phyloP scores from a whole-genome alignment of 768 basidiomycete species.

The Amanita polypyramis region DNA sequence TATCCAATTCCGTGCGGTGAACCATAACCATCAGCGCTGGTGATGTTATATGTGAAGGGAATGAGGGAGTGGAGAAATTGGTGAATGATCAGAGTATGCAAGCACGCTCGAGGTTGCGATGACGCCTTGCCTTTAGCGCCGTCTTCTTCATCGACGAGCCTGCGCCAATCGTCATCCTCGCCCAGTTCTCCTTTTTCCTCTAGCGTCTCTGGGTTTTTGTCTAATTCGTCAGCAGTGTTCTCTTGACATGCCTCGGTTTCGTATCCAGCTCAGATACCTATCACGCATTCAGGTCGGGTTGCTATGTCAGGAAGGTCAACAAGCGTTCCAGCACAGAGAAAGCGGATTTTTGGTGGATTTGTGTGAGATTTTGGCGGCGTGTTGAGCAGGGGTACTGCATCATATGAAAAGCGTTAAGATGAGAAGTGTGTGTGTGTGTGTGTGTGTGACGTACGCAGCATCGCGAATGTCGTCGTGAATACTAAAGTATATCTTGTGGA shows the following conservation, averaged over 20 bases:
- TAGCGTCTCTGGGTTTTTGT: constrained; percentile 19
- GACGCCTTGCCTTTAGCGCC: constrained; percentile 19
- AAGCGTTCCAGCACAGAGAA: constrained; percentile 56
- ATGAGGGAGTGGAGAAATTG: constrained; percentile 75
- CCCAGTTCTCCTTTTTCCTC: constrained; percentile 24
- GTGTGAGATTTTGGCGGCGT: constrained; percentile 22
- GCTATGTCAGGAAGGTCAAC: constrained; percentile 63
- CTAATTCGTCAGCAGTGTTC: constrained; percentile 26
- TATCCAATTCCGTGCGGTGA: constrained; percentile 43
- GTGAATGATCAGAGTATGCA: constrained; percentile 60
- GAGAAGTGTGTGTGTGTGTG: neutral
- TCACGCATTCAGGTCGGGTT: constrained; percentile 62
- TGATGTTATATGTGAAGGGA: constrained; percentile 90
- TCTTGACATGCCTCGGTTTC: constrained; percentile 33
- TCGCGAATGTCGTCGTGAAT: constrained; percentile 76
- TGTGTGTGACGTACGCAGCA: constrained; percentile 44
- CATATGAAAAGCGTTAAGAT: constrained; percentile 1
- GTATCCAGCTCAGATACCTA: constrained; percentile 63
- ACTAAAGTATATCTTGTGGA: constrained; percentile 65
- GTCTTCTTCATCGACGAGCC: constrained; percentile 66
- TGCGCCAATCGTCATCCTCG: constrained; percentile 65
- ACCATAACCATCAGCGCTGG: constrained; percentile 92
- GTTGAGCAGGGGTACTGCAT: constrained; percentile 21
- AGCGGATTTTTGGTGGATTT: constrained; percentile 39
- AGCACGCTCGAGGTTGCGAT: constrained; percentile 32